phyloP scores from a whole-genome alignment of 2,329 filamentous ascomycete species.

The Trematosphaeria pertusa region DNA sequence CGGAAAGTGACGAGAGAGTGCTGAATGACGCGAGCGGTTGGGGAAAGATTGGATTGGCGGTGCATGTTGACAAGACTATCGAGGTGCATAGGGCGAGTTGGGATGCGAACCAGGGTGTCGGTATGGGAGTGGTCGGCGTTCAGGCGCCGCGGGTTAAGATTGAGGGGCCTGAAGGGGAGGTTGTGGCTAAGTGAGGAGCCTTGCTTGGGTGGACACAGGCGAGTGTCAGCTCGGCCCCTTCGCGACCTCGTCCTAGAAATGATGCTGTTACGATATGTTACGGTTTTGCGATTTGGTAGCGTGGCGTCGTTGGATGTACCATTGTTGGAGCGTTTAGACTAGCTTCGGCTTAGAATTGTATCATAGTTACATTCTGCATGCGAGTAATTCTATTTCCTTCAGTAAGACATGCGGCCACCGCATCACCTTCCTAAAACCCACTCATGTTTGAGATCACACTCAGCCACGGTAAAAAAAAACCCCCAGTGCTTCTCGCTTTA shows the following conservation, averaged over 20 bases:
- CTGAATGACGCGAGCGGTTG: conserved; percentile 11
- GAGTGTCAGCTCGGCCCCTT: too few species aligned
- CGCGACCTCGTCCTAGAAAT: too few species aligned
- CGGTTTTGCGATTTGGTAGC: not conserved
- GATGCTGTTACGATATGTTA: not conserved
- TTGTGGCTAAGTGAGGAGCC: not conserved
- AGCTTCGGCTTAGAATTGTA: too few species aligned
- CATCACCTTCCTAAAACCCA: too few species aligned
- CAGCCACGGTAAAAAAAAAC: too few species aligned
- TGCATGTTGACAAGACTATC: conserved; percentile 37
- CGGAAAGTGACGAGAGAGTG: conserved; percentile 28
- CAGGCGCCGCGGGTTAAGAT: conserved; percentile 15
- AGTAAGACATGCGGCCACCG: too few species aligned
- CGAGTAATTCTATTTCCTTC: too few species aligned
- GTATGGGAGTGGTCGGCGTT: conserved; percentile 8
- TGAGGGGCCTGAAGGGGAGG: conserved; percentile 17
- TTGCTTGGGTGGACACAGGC: too few species aligned
- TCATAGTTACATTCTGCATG: too few species aligned
- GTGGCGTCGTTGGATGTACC: too few species aligned
- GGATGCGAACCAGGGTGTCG: conserved; percentile 9
- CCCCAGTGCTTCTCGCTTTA: not conserved
- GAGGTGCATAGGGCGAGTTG: conserved; percentile 33
- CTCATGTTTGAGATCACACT: too few species aligned
- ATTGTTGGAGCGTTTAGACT: not conserved
- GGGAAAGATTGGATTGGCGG: conserved; percentile 20